These are phyloP conservation scores for Acanthamoeba divionensis DNA, from an alignment of 208 protist species.

Conservation along the genomic window DNA sequence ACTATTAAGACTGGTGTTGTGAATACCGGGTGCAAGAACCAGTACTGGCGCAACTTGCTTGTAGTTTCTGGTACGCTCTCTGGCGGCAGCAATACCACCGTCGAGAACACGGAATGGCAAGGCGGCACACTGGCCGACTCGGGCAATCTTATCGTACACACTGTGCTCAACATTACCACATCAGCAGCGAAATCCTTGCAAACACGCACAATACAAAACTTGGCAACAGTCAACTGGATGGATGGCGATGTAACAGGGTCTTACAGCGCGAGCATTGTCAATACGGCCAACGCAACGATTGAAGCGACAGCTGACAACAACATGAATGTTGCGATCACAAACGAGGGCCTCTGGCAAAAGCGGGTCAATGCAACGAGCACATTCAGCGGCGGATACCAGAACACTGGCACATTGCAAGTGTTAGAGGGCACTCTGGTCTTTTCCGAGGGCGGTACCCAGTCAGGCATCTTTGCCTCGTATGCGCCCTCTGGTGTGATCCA, in stretches of 20 bases:
- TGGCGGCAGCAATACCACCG: not conserved
- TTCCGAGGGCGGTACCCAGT: not conserved
- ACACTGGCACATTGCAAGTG: constrained; percentile 33
- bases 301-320: not conserved
- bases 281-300: not conserved
- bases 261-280: not conserved
- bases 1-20: not conserved
- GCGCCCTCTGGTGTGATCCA: not conserved
- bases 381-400: constrained; percentile 8
- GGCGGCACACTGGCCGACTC: not conserved
- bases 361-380: too few relatives aligned
- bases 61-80: not conserved
- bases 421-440: not conserved
- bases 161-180: constrained; percentile 2
- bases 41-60: not conserved
- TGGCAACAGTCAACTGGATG: not conserved
- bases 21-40: constrained; percentile 27
- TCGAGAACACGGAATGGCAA: not conserved
- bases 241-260: constrained; percentile 17
- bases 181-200: not conserved
- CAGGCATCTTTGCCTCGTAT: not conserved
- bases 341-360: constrained; percentile 17
- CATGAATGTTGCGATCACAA: not conserved
- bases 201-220: constrained; percentile 4
- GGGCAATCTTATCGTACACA: not conserved